Evolutionary conservation across 1,284 basidiomycete species (phyloP).

Genomic region (Trametes polyzona): DNA sequence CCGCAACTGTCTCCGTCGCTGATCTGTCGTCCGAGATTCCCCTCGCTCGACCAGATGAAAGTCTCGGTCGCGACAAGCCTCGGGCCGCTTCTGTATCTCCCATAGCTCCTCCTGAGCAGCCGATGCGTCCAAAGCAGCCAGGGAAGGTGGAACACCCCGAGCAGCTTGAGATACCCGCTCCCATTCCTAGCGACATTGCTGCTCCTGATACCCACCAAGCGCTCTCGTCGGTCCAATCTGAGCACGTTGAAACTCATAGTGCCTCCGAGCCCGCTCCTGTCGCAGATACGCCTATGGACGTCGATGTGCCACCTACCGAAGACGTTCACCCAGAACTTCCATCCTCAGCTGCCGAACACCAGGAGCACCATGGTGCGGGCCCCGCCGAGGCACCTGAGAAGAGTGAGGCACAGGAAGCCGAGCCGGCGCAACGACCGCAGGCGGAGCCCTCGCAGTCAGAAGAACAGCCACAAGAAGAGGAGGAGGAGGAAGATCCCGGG

Average conservation of each 20-base stretch:
- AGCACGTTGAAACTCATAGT: not conserved
- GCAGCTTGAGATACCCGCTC: no score
- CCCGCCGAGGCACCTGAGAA: not conserved
- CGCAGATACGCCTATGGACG: constrained; percentile 30
- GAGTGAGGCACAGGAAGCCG: not conserved
- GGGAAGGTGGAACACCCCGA: no score
- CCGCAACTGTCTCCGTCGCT: no score
- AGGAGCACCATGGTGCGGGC: not conserved
- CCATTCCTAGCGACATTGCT: no score
- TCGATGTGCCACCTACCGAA: constrained; percentile 22
- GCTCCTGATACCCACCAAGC: not conserved
- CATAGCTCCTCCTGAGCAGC: no score
- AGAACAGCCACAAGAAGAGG: constrained; percentile 8
- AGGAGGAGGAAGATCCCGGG: constrained; percentile 14
- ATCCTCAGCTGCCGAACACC: not conserved
- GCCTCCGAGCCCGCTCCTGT: not conserved
- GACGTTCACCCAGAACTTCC: not conserved
- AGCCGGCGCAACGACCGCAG: not conserved
- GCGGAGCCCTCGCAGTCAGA: not conserved
- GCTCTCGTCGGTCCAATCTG: not conserved
- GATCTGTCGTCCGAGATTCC: no score
- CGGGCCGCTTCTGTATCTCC: no score
- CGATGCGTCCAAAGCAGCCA: no score
- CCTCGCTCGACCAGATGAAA: no score
- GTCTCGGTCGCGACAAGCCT: no score